Conservation (phyloP, 345 rosid species). For the Brassica rapa region DNA sequence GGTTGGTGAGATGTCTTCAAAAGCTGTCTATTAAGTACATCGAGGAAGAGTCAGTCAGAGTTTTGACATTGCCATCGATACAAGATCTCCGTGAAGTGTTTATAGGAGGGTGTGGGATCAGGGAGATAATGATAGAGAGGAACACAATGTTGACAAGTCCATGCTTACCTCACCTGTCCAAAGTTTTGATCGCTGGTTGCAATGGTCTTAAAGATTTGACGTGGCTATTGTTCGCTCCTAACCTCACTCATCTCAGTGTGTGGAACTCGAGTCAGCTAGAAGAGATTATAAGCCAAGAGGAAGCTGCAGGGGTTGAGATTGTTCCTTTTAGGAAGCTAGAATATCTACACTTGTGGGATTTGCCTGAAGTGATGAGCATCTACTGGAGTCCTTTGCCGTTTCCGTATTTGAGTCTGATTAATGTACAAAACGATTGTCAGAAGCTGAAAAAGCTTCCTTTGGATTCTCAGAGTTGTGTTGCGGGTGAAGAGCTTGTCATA, state of each 20-base stretch:
- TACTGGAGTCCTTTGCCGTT: not conserved
- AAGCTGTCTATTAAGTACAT: not conserved
- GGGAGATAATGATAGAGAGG: constrained; percentile 9
- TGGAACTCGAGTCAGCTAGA: constrained; percentile 7
- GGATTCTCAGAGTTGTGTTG: not conserved
- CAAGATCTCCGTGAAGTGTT: not conserved
- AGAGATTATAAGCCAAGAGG: constrained; percentile 28
- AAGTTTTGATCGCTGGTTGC: not conserved
- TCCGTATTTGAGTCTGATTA: not conserved
- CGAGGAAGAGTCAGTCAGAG: not conserved
- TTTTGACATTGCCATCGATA: not conserved
- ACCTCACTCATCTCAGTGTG: constrained; percentile 17
- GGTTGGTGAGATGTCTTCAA: not conserved
- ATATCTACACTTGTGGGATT: not conserved
- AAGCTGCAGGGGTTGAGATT: not conserved
- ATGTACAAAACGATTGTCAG: not conserved
- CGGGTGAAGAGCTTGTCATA: not conserved
- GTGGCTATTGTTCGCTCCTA: constrained; percentile 33
- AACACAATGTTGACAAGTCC: not conserved
- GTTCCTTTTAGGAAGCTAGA: not conserved
- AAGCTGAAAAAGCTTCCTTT: constrained; percentile 2
- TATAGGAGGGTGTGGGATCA: not conserved
- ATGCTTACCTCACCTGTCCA: not conserved
- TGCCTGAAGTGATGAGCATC: not conserved
- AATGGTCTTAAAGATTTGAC: constrained; percentile 26